Percentiles rank a stretch among this genome's conserved stretches.
Evolutionary conservation across 176 grass and related monocot genomes (phyloP).

Genomic region (Aegilops speltoides): DNA sequence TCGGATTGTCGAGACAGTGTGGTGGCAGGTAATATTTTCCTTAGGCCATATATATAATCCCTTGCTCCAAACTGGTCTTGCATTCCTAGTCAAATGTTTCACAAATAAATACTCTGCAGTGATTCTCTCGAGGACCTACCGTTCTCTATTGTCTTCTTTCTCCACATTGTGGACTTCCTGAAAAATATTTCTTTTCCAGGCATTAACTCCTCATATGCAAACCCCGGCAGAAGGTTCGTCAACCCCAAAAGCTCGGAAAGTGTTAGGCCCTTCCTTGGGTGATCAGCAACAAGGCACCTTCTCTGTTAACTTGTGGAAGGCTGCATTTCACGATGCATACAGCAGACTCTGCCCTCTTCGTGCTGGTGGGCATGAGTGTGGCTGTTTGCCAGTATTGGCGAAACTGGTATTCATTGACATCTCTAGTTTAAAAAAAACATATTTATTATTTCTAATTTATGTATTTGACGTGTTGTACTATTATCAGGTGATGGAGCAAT

Average conservation of each 20-base stretch:
- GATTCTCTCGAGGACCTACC: neutral
- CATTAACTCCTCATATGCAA: slow-evolving; percentile 87
- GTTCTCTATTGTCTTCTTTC: neutral
- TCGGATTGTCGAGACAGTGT: slow-evolving; percentile 81
- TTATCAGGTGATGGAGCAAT: slow-evolving; percentile 97
- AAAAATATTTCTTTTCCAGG: slow-evolving; percentile 57
- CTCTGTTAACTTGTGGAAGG: slow-evolving; percentile 88
- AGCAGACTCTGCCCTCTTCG: slow-evolving; percentile 83
- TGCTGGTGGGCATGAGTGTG: slow-evolving; percentile 73
- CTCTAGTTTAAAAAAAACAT: slow-evolving; percentile 16
- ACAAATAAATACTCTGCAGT: slow-evolving; percentile 7
- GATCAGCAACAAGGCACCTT: slow-evolving; percentile 73
- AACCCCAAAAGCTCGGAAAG: slow-evolving; percentile 50
- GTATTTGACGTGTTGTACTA: slow-evolving; percentile 5
- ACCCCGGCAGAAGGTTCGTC: slow-evolving; percentile 47
- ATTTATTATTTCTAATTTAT: slow-evolving; percentile 20
- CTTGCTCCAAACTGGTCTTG: slow-evolving; percentile 20
- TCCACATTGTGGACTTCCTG: slow-evolving; percentile 13
- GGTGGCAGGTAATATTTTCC: slow-evolving; percentile 88
- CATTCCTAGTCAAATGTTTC: neutral
- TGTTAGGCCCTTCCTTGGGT: slow-evolving; percentile 63
- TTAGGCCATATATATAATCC: slow-evolving; percentile 13
- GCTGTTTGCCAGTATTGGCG: slow-evolving; percentile 75
- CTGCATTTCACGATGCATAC: slow-evolving; percentile 76
- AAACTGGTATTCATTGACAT: slow-evolving; percentile 69